These are phyloP conservation scores for Diaporthe caulivora DNA, from an alignment of 2,329 filamentous ascomycete genomes.

Conservation along the genomic window DNA sequence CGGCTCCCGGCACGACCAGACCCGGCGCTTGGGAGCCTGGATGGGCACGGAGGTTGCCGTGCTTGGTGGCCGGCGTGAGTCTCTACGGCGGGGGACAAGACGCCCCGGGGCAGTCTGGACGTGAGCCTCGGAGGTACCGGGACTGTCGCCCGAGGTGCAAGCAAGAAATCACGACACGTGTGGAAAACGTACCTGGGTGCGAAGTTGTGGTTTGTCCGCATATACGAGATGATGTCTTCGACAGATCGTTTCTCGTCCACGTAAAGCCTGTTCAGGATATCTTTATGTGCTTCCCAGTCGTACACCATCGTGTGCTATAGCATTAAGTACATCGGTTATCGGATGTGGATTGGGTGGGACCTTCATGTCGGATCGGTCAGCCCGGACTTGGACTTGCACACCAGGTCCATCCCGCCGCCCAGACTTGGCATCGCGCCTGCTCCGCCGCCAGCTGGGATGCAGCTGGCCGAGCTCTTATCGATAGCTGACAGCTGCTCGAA, in stretches of 20 bases:
- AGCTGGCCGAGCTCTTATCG: constrained; percentile 28
- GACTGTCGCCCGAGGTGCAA: background rate
- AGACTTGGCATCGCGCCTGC: background rate
- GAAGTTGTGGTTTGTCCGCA: constrained; percentile 75
- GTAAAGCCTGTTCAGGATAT: constrained; percentile 71
- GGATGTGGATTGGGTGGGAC: background rate
- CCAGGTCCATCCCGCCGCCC: constrained; percentile 34
- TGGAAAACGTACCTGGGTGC: constrained; percentile 72
- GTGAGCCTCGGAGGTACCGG: background rate
- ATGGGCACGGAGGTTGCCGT: constrained; percentile 14
- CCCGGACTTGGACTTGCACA: constrained; percentile 32
- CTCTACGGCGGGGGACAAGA: constrained; percentile 35
- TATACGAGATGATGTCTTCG: constrained; percentile 80
- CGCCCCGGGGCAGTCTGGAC: constrained; percentile 32
- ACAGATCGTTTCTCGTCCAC: constrained; percentile 80
- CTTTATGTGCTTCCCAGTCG: constrained; percentile 59
- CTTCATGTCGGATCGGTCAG: background rate
- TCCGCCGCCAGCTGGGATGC: background rate
- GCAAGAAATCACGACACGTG: constrained; percentile 25
- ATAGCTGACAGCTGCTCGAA: constrained; percentile 31
- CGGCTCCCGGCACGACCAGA: background rate
- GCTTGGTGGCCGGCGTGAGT: background rate
- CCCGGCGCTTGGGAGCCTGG: background rate
- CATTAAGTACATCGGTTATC: background rate
- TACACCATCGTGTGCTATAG: constrained; percentile 56